Evolutionary conservation across 192 early-diverging fungal genomes (phyloP), one percentile per base, ranked within the genome.

Genomic region (Polychytrium aggregatum): DNA sequence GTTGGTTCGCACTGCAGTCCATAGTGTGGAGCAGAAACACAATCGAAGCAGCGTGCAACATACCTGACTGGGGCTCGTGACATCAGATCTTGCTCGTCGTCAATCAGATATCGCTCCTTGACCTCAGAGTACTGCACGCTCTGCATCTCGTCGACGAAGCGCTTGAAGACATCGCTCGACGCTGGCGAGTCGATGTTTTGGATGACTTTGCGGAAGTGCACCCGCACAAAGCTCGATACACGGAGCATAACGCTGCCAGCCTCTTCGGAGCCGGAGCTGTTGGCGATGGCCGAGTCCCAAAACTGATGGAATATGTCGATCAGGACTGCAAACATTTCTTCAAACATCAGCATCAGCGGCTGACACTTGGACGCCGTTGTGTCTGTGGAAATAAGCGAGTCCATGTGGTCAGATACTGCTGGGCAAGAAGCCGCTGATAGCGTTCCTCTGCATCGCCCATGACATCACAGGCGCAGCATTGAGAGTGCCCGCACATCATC

Each of bases 51-150:
- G 30, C 30, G 13, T 29, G 18, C 22, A 33, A 52, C 42, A 29
- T 52, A 82, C 80, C 68, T 63, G 16, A 84, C 70, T n/a, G 81
- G 72, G 29, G 63, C 59, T 50, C 67, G 69, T 21, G 62, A 60
- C 48, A 84, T 48, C 40, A 84, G 50, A 41, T 68, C 81, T 50
- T 84, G 80, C 27, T 77, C 82, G 40, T 71, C 64, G 51, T 83
- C 83, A 13, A 84, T 82, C 25, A 84, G 52, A 51, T 79, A 64
- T 41, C 82, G 47, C 53, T 85, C 78, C 17, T 77, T 55, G 35
- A 85, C 77, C 6, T 72, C 55, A 44, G 65, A 53, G 38, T 79
- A 82, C 36, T 82, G 68, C 24, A 69, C 70, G 2, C 68, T 60
- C 13, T 82, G 36, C 78, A 86, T 82, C 33, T 70, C 67, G n/a